Base-by-base conservation (phyloP, 192 early-diverging fungal species). In the Backusella australiensis region DNA sequence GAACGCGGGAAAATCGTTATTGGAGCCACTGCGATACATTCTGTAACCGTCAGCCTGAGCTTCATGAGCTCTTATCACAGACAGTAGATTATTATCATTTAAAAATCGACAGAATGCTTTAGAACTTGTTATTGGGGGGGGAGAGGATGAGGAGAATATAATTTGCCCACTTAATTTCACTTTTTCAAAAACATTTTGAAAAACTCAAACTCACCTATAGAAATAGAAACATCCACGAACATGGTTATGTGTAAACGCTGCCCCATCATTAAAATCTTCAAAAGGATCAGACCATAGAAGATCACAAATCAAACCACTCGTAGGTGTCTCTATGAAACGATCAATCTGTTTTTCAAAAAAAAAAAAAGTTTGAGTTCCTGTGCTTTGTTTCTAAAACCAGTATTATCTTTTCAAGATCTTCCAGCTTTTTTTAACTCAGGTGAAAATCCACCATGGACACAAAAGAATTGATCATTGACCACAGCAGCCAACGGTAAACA, bases 51-150 rank as follows among this genome's bases (percentile, higher is more conserved):
- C 91, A 77, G 96, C 96, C 80, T 98, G 96, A 19, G 97, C 97
- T 83, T 98, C 97, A 81, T 98, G 97, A 21, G 97, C 96, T 72
- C 97, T 94, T 81, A 98, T 97, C 46, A 98, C 91, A 11, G 95
- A 97, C 38, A 98, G 84, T 44, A 97, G 87, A 78, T 94, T 92
- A 83, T 98, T 97, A 77, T 91, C 87, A 83, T 98, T 95, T 77
- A 98, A 87, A 77, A 98, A 98, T 21, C 91, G 88, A 67, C 94
- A 96, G 3, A 93, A 94, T 26, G 97, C 95, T 71, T 91, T 89
- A 75, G 97, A 97, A 87, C 91, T 91, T 42, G 26, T 49, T 67
- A n/a, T 32, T 53, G 32, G 32, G 0, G 32, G 0, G 32, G 29
- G 29, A 12, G 49, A 21, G 52, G 21, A 39, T 39, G 38, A 8